A percentile compares a stretch with the other conserved stretches of the same genome.
Conservation (phyloP, 2,329 filamentous ascomycete genomes). For the Pseudohalonectria lignicola region DNA sequence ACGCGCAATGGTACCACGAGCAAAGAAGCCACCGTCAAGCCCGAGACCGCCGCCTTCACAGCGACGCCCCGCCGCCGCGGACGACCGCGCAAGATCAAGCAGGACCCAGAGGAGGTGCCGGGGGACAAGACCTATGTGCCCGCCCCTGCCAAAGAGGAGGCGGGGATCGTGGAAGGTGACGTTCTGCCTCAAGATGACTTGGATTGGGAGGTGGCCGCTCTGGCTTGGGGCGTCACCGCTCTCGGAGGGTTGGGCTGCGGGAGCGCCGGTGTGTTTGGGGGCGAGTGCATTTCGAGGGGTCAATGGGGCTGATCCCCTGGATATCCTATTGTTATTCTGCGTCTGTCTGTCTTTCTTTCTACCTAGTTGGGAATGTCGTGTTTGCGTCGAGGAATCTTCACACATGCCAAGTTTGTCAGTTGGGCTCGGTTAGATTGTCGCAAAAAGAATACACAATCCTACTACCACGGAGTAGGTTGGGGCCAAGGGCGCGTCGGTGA, state of each 20-base stretch:
- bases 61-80: slow-evolving; percentile 9
- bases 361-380: too few species aligned
- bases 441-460: too few species aligned
- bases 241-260: slow-evolving; percentile 32
- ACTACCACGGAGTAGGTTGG: too few species aligned
- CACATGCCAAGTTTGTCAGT: too few species aligned
- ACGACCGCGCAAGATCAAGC: slow-evolving; percentile 14
- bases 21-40: background rate
- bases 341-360: too few species aligned
- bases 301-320: slow-evolving; percentile 12
- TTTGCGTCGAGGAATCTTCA: too few species aligned
- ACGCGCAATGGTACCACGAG: too few species aligned
- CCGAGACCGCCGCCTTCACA: too few species aligned
- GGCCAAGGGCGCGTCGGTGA: too few species aligned
- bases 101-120: slow-evolving; percentile 10
- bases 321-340: too few species aligned
- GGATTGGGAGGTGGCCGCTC: slow-evolving; percentile 34
- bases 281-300: slow-evolving; percentile 31
- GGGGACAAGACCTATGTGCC: slow-evolving; percentile 26
- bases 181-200: slow-evolving; percentile 24
- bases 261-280: slow-evolving; percentile 33
- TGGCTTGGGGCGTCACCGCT: slow-evolving; percentile 32
- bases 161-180: slow-evolving; percentile 26
- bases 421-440: too few species aligned
- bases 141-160: slow-evolving; percentile 21